Base-by-base conservation (phyloP, 2,329 filamentous ascomycete species). In the Chrysosporium queenslandicum region DNA sequence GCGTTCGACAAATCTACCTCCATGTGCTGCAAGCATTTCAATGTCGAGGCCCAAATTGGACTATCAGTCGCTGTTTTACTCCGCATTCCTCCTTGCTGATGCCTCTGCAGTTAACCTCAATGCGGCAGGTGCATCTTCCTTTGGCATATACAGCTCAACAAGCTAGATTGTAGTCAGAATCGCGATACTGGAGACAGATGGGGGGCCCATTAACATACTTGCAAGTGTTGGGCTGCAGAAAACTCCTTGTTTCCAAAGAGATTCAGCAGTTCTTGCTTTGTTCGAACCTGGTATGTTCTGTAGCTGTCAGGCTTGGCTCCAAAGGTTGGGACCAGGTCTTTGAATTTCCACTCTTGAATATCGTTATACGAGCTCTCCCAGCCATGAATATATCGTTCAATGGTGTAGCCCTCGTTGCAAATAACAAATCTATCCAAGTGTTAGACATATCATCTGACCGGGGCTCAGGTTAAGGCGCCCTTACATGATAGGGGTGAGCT, bases 361-460 rank as follows among this genome's bases (percentile, higher is more conserved):
- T 92, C 86, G 63, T 94, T 94, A 72, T 92, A 92, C 18, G 65
- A 67, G 32, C 80, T 84, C 6, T 88, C 74, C 79, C 82, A 83
- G 40, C 87, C 87, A 68, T 94, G 87, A 60, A 92, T 91, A 65
- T 79, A 85, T 23, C 87, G 81, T 71, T 94, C 87, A 64, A 92
- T 88, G 6, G 87, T 91, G 69, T 85, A 94, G 4, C 87, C 87
- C 32, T 88, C 80, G 66, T 91, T 91, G 74, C 84, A 86, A 58
- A 92, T 83, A 55, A 90, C 76, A 65, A 92, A 89, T 20, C 53
- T 57, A 21, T 40, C 53, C 3, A 16, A 9, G 21, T n/a, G 43
- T 52, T 39, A 45, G 27, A 4, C 2, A 18, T 36, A 6, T 27
- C 20, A 27, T 7, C 20, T 27, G 20, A 3, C 25, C 12, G 8